Conservation (phyloP, 1,139 yeast species). For the Scheffersomyces illinoinensis region DNA sequence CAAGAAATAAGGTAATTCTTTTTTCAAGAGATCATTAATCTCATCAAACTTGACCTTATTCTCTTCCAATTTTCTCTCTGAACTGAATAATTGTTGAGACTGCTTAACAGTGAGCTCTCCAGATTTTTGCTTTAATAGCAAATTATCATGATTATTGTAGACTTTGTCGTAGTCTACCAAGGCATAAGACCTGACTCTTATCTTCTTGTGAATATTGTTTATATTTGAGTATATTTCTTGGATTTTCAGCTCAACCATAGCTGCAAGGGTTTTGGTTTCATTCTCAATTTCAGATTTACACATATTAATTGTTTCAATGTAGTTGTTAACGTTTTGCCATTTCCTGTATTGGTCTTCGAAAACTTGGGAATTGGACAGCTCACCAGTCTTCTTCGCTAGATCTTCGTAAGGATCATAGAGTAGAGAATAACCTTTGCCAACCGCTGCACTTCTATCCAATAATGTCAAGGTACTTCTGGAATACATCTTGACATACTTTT, state of each 20-base stretch:
- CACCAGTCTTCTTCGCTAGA: background rate
- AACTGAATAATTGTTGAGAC: slow-evolving; percentile 26
- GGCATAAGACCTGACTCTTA: slow-evolving; percentile 30
- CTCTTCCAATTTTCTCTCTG: slow-evolving; percentile 34
- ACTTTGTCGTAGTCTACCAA: slow-evolving; percentile 38
- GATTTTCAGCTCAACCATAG: slow-evolving; percentile 18
- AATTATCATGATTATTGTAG: slow-evolving; percentile 24
- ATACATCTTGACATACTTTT: slow-evolving; percentile 18
- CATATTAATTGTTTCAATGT: slow-evolving; percentile 12
- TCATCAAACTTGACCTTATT: slow-evolving; percentile 27
- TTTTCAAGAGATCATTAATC: slow-evolving; percentile 32
- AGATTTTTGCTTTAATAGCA: slow-evolving; percentile 23
- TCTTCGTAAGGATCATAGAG: background rate
- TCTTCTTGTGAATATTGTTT: slow-evolving; percentile 17
- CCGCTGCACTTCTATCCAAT: slow-evolving; percentile 8
- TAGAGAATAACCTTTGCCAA: background rate
- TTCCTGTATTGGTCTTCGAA: slow-evolving; percentile 10
- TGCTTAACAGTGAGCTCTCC: slow-evolving; percentile 29
- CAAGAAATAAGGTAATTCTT: slow-evolving; percentile 41
- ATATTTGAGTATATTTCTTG: slow-evolving; percentile 21
- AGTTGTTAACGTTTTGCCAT: slow-evolving; percentile 22
- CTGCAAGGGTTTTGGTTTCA: slow-evolving; percentile 15
- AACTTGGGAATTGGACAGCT: background rate
- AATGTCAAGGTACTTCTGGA: slow-evolving; percentile 11
- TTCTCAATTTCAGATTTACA: slow-evolving; percentile 14